Evolutionary conservation across 257 asterid genomes (phyloP), one percentile per base, ranked within the genome.

Genomic region (Anisodus tanguticus): DNA sequence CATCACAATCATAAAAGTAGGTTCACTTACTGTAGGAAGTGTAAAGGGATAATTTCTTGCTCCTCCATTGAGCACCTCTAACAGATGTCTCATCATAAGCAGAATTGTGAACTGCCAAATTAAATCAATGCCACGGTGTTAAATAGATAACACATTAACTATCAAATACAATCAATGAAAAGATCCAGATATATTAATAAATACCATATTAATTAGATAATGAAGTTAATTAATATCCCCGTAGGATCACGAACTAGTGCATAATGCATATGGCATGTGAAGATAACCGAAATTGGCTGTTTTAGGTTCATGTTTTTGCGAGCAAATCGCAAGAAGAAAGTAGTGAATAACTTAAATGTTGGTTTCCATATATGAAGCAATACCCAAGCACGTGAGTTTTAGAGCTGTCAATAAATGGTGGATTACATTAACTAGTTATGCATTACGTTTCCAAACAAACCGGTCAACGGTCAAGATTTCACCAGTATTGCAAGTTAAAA

Each of bases 21-120:
- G 26, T 51, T 22, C 63, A 87, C 96, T 94, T 79, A 93, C 99
- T 0, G 98, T 92, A 7, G 88, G 85, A 17, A 94, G 89, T 77
- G 99, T 88, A 87, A 92, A 96, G 8, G 98, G 97, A 86, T 94
- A 91, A 79, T 74, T 86, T 77, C 85, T 91, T 49, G 89, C 85
- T 81, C 87, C 95, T 85, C 89, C 91, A 43, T 66, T 84, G 9
- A 92, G 69, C 85, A 93, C 90, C 35, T 85, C 97, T 45, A 88
- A 60, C 83, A 90, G 66, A 85, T 93, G 96, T 74, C 94, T 92
- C 80, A 83, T 45, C 54, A 92, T 86, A 45, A 91, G 90, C 78
- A 90, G 59, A 47, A 89, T 78, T 17, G 94, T 92, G 82, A 89
- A 86, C 95, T 92, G 91, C 89, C 67, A 60, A 53, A 82, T 70